Evolutionary conservation across 768 basidiomycete genomes (phyloP).

Genomic region (Suillus hirtellus): DNA sequence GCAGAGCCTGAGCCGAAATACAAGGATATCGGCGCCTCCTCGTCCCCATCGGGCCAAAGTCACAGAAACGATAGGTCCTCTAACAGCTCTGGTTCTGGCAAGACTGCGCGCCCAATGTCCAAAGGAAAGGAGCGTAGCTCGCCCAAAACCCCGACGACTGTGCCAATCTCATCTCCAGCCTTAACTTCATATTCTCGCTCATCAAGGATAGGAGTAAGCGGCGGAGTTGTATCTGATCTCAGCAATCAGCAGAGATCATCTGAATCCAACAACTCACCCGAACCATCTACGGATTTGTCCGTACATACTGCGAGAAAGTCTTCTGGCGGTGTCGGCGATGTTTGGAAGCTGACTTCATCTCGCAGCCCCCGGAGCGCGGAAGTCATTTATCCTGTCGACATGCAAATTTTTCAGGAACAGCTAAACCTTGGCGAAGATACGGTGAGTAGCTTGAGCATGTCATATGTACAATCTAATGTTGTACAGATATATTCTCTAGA

Average conservation of each 20-base stretch:
- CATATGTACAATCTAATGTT: not conserved
- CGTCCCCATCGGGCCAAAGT: not conserved
- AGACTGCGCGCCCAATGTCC: not conserved
- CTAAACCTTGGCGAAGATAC: conserved; percentile 40
- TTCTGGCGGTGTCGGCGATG: conserved; percentile 17
- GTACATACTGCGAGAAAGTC: conserved; percentile 12
- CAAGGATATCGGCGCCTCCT: not conserved
- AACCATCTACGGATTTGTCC: conserved; percentile 12
- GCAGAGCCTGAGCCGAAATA: not conserved
- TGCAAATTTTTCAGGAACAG: conserved; percentile 23
- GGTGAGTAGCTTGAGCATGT: conserved; percentile 33
- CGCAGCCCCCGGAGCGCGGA: conserved; percentile 38
- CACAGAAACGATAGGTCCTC: not conserved
- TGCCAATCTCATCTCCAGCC: not conserved
- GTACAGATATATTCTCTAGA: conserved; percentile 30
- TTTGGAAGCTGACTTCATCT: conserved; percentile 44
- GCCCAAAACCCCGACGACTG: not conserved
- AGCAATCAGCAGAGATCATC: not conserved
- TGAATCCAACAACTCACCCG: not conserved
- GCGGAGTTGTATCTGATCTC: no score
- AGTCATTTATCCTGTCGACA: conserved; percentile 34
- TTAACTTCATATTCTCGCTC: not conserved
- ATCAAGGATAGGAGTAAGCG: not conserved
- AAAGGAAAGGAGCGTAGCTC: not conserved
- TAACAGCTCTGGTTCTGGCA: conserved; percentile 4